A percentile compares a stretch with the other conserved stretches of the same genome.
Evolutionary conservation across 139 green algal species (phyloP).

Genomic region (Desmodesmus armatus): DNA sequence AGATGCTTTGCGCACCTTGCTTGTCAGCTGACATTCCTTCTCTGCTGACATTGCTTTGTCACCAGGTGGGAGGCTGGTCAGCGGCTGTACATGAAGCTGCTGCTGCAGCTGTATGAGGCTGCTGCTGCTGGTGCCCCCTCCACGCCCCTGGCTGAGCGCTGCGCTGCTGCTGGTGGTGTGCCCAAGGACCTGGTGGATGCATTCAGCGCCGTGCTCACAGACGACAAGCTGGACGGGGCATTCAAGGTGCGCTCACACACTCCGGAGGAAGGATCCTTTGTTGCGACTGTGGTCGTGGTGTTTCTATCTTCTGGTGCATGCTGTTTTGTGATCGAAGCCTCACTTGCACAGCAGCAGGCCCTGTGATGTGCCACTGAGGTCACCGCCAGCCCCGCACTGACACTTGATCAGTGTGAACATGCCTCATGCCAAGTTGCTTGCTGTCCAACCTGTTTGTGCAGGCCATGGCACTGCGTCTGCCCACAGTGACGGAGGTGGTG

Average conservation of each 20-base stretch:
- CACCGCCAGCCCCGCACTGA: too few relatives aligned
- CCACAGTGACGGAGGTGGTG: slow-evolving; percentile 77
- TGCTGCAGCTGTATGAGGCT: slow-evolving; percentile 82
- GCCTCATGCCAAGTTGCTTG: not conserved
- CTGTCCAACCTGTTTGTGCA: slow-evolving; percentile 9
- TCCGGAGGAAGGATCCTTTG: too few relatives aligned
- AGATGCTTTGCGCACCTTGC: too few relatives aligned
- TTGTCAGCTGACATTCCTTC: not conserved
- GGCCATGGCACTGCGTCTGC: slow-evolving; percentile 60
- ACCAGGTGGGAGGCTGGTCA: slow-evolving; percentile 90
- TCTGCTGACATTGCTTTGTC: not conserved
- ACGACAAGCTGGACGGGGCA: slow-evolving; percentile 69
- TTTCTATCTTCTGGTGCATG: too few relatives aligned
- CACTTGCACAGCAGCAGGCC: not conserved
- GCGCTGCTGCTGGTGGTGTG: slow-evolving; percentile 72
- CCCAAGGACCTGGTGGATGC: slow-evolving; percentile 67
- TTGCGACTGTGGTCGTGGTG: too few relatives aligned
- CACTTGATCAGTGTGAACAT: too few relatives aligned
- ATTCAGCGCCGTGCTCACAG: slow-evolving; percentile 70
- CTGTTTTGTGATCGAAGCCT: too few relatives aligned
- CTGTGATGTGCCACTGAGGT: not conserved
- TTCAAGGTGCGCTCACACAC: slow-evolving; percentile 83
- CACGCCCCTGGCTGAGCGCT: slow-evolving; percentile 53
- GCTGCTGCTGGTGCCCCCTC: not conserved
- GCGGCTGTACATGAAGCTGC: slow-evolving; percentile 79